These are phyloP conservation scores for Corylus heterophylla DNA, from an alignment of 306 rosid genomes.

Conservation along the genomic window DNA sequence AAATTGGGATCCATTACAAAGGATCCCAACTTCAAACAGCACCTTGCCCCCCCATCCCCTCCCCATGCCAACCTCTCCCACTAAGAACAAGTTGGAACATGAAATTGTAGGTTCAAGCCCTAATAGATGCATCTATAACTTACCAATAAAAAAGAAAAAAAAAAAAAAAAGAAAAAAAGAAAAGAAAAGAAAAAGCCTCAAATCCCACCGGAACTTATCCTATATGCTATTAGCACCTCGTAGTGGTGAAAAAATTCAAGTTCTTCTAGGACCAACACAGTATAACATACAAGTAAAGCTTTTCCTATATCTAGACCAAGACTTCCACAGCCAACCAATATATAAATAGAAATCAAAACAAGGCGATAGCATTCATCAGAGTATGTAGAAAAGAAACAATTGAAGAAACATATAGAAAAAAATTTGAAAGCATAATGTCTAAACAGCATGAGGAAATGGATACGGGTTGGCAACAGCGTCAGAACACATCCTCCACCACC, in stretches of 20 bases:
- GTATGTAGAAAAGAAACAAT: neutral
- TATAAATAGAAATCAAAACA: neutral
- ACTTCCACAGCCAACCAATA: neutral
- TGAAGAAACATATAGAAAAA: neutral
- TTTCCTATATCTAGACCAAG: neutral
- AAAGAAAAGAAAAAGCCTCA: no score
- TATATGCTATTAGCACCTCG: neutral
- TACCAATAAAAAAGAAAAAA: neutral
- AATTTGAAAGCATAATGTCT: conserved; percentile 12
- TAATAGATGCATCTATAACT: neutral
- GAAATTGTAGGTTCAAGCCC: neutral
- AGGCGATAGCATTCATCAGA: neutral
- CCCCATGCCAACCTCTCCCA: no score
- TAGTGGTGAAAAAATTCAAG: neutral
- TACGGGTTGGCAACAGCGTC: conserved; percentile 87
- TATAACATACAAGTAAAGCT: neutral
- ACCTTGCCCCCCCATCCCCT: neutral
- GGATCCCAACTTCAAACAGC: neutral
- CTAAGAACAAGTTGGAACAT: neutral
- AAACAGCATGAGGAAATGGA: conserved; percentile 48
- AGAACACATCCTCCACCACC: conserved; percentile 99
- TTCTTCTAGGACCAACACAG: neutral
- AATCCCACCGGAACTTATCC: neutral
- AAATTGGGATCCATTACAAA: neutral
- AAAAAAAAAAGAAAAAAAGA: no score